Base-by-base conservation (phyloP, 768 basidiomycete genomes). In the Collybia sordida region DNA sequence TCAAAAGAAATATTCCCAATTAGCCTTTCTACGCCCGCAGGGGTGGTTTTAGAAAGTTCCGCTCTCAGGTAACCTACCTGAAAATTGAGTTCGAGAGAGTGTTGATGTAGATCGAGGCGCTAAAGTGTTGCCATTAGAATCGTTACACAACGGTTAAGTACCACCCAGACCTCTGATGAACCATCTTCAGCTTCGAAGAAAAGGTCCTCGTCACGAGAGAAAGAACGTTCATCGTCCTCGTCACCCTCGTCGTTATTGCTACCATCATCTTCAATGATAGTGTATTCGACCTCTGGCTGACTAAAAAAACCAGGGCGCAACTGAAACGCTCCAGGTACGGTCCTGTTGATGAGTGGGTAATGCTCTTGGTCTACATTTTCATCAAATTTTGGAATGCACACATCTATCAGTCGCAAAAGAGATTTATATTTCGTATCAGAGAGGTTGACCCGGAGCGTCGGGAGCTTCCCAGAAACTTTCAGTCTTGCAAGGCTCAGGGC, bases 391-490 rank as follows among this genome's bases (percentile, higher is more conserved):
- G 97, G 97, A 34, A 98, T 85, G 23, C 86, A 83, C 22, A 94
- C 85, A 59, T 98, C 95, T 58, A 98, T 81, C 49, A 98, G 75
- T 7, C 91, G 83, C 90, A 99, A 93, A 38, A 98, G 69, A 1
- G 86, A 81, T 69, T 95, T 88, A 69, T 96, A 96, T 65, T 95
- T 96, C 6, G 82, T 81, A 60, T 93, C 91, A 18, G 91, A 93
- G 39, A 95, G 71, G 66, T 99, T 98, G 64, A 97, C 78, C 61
- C 90, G 88, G 8, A 99, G 75, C 24, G 82, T 81, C 1, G 96
- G 95, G 35, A 99, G 72, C 51, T 85, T 86, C 6, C 95, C 97
- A 0, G 92, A 83, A 42, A 98, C 76, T 66, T 94, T 98, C 78
- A 98, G 89, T 34, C 88, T 80, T 1, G 94, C 82, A 41, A 98